Percentiles rank a stretch among this genome's conserved stretches.
Evolutionary conservation across 2,329 filamentous ascomycete genomes (phyloP).

Genomic region (Rhinocladiella similis): DNA sequence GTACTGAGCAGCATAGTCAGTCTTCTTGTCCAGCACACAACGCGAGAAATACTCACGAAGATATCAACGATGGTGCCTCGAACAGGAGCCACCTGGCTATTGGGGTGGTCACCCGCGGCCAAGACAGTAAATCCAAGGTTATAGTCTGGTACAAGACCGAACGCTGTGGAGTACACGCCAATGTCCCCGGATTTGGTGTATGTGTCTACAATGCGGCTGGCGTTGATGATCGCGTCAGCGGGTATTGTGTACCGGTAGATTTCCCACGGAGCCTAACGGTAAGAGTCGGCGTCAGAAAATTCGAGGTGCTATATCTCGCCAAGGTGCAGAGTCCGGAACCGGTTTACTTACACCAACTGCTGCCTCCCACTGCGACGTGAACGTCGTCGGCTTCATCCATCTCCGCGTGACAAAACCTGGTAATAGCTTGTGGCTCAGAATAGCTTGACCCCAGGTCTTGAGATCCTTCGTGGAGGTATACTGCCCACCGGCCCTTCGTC

Average conservation of each 20-base stretch:
- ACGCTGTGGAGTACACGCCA: slow-evolving; percentile 36
- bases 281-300: slow-evolving; percentile 27
- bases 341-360: slow-evolving; percentile 35
- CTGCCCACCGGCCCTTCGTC: slow-evolving; percentile 35
- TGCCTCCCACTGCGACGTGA: slow-evolving; percentile 29
- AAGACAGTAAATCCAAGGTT: slow-evolving; percentile 39
- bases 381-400: slow-evolving; percentile 49
- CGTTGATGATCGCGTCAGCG: slow-evolving; percentile 5
- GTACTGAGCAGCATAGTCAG: not conserved
- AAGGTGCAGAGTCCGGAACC: too few relatives aligned
- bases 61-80: slow-evolving; percentile 6
- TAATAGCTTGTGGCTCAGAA: slow-evolving; percentile 42
- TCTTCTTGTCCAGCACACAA: not conserved
- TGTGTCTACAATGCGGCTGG: slow-evolving; percentile 9
- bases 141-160: slow-evolving; percentile 39
- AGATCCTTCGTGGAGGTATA: slow-evolving; percentile 48
- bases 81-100: slow-evolving; percentile 1
- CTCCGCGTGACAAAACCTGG: slow-evolving; percentile 38
- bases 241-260: slow-evolving; percentile 7
- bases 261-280: slow-evolving; percentile 39
- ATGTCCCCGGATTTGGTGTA: slow-evolving; percentile 39
- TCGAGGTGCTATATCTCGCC: not conserved
- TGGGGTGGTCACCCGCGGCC: slow-evolving; percentile 23
- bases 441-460: slow-evolving; percentile 43
- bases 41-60: not conserved